Conservation (phyloP, 2,329 filamentous ascomycete genomes). For the Neophaeococcomyces mojaviensis region DNA sequence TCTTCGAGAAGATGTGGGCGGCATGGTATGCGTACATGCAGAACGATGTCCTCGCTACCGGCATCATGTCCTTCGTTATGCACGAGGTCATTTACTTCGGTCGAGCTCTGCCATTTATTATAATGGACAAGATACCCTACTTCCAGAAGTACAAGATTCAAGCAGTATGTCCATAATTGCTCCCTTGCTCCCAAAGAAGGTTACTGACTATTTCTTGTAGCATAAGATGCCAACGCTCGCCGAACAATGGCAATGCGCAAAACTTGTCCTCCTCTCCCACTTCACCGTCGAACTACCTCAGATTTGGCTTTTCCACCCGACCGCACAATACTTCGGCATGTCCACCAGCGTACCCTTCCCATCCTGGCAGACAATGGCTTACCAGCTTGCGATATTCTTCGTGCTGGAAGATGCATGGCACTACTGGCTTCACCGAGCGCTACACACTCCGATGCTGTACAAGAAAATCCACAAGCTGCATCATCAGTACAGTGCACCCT, state of each 20-base stretch:
- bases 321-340: conserved; percentile 88
- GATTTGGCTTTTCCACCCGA: conserved; percentile 78
- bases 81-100: conserved; percentile 96
- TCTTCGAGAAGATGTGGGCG: conserved; percentile 83
- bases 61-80: conserved; percentile 94
- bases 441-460: conserved; percentile 95
- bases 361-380: conserved; percentile 71
- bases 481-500: conserved; percentile 96
- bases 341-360: conserved; percentile 86
- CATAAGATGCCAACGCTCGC: conserved; percentile 82
- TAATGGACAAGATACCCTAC: conserved; percentile 78
- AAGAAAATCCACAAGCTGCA: conserved; percentile 98
- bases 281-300: conserved; percentile 97
- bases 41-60: conserved; percentile 92
- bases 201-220: conserved; percentile 29
- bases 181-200: background rate
- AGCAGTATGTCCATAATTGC: conserved; percentile 47
- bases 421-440: conserved; percentile 87
- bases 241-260: conserved; percentile 92
- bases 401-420: conserved; percentile 96
- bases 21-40: conserved; percentile 98
- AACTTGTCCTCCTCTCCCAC: conserved; percentile 85
- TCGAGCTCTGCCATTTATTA: conserved; percentile 79
- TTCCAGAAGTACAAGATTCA: conserved; percentile 96
- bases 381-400: conserved; percentile 91